Evolutionary conservation across 257 asterid genomes (phyloP), one percentile per base, ranked within the genome.

Genomic region (Verbena officinalis): DNA sequence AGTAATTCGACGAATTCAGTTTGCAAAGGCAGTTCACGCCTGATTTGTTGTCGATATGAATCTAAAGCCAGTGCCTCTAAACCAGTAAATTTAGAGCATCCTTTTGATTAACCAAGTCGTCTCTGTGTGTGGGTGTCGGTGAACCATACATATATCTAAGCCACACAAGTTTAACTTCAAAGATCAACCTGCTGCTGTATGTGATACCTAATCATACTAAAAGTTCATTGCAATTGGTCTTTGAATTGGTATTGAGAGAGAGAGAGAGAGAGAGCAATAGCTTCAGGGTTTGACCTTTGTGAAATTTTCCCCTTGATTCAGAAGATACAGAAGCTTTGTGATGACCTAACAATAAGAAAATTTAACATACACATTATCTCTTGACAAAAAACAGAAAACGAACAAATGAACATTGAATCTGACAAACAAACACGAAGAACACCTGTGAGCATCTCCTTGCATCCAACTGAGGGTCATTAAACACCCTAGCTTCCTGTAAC

Each of bases 371-470:
- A 23, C 14, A 15, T 69, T 54, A 71, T 62, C 53, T 34, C 27
- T 12, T 44, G 49, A 53, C 57, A 20, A 56, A 11, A 24, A 46
- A 54, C n/a, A n/a, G 20, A 53, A 23, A 16, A 60, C 13, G 22
- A 14, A 5, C 9, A 62, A 12, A 60, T n/a, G 15, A 50, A 58
- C 21, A 68, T 38, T 23, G 2, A 50, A 56, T 22, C 19, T n/a
- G 17, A 58, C 10, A 54, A 9, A 48, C 38, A 42, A 59, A 7
- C 60, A 74, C 42, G 48, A 46, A 59, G 20, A 57, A 55, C 42
- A 88, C 99, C 91, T 94, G 96, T 2, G 98, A 90, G 61, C 99
- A 94, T 85, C 93, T 84, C 76, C 96, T 85, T 46, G 96, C 83
- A 81, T 94, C 99, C 77, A 94, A 70, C 75, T 94, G 99, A 75